Conservation (phyloP, 192 early-diverging fungal species). For the Phlyctochytrium arcticum region DNA sequence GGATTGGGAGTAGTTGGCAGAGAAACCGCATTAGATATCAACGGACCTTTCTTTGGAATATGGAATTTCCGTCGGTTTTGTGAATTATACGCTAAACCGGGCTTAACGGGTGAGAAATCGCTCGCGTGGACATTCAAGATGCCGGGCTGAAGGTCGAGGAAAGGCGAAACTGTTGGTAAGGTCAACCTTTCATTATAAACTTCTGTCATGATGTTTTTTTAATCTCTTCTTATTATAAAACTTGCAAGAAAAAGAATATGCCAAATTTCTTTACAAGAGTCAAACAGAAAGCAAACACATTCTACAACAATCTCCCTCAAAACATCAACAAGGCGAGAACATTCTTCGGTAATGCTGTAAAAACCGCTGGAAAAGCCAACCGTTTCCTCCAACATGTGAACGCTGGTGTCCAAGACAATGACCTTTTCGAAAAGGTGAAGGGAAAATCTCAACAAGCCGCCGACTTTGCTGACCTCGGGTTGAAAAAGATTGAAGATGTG, state of each 20-base stretch:
- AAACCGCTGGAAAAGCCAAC: background rate
- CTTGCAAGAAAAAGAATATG: too few relatives aligned
- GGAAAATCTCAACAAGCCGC: background rate
- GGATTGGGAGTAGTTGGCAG: too few relatives aligned
- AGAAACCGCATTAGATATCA: too few relatives aligned
- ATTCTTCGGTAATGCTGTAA: background rate
- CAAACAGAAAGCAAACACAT: too few relatives aligned
- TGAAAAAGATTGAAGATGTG: background rate
- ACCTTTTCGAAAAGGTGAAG: background rate
- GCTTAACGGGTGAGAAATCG: background rate
- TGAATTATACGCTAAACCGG: background rate
- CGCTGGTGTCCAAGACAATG: background rate
- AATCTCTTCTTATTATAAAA: too few relatives aligned
- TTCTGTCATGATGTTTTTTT: background rate
- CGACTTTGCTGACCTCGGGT: background rate
- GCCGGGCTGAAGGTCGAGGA: background rate
- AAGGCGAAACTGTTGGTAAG: background rate
- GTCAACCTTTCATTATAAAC: background rate
- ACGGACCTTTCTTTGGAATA: background rate
- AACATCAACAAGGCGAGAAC: background rate
- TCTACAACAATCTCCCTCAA: too few relatives aligned
- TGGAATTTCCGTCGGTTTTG: background rate
- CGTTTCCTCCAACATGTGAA: background rate
- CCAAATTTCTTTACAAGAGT: background rate
- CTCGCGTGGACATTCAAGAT: background rate